Evolutionary conservation across 257 asterid genomes (phyloP).

Genomic region (Voacanga thouarsii): DNA sequence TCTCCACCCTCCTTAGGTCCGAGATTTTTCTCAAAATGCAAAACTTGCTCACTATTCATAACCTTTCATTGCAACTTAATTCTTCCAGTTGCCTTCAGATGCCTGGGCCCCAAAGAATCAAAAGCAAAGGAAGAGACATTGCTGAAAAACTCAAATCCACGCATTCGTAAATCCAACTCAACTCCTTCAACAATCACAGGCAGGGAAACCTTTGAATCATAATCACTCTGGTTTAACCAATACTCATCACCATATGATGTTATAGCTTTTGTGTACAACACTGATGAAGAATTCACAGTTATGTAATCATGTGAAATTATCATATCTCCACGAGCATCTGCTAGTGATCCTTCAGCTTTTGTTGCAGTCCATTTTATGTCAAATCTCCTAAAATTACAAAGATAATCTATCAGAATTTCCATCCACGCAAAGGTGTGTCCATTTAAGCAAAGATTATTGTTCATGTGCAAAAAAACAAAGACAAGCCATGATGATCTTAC

Average conservation of each 20-base stretch:
- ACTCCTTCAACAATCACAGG: constrained; percentile 89
- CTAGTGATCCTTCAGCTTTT: constrained; percentile 93
- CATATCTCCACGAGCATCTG: constrained; percentile 99
- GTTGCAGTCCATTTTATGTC: constrained; percentile 99
- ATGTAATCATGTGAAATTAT: constrained; percentile 87
- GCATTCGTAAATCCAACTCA: constrained; percentile 91
- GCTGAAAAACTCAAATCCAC: constrained; percentile 85
- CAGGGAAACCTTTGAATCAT: constrained; percentile 43
- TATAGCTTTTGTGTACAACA: constrained; percentile 64
- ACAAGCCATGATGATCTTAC: constrained; percentile 52
- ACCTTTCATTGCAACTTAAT: constrained; percentile 92
- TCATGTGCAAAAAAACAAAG: constrained; percentile 2
- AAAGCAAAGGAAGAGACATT: constrained; percentile 80
- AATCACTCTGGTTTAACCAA: constrained; percentile 51
- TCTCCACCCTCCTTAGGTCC: constrained; percentile 37
- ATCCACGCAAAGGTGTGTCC: constrained; percentile 7
- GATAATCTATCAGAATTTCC: constrained; percentile 20
- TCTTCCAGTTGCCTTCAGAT: constrained; percentile 96
- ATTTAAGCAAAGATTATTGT: constrained; percentile 20
- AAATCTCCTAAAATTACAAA: constrained; percentile 62
- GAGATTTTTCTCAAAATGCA: constrained; percentile 30
- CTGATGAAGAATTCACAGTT: constrained; percentile 82
- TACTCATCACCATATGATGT: constrained; percentile 71
- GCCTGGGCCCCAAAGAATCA: constrained; percentile 89
- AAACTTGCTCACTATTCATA: constrained; percentile 32